These are phyloP conservation scores for Sungouiozyma intestinalis DNA, from an alignment of 805 yeast species.

Conservation along the genomic window DNA sequence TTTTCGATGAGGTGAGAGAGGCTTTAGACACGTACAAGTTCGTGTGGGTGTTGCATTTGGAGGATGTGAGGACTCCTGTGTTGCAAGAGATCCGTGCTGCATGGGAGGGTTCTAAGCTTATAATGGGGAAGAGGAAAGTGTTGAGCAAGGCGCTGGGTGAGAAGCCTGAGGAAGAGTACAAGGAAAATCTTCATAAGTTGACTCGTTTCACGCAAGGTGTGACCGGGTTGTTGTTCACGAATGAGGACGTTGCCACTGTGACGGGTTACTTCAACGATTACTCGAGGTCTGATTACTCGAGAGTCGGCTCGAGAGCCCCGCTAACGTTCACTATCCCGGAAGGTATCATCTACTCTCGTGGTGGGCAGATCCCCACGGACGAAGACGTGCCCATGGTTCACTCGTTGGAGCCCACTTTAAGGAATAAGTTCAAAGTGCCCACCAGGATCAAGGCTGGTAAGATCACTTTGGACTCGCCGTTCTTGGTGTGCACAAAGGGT, in stretches of 20 bases:
- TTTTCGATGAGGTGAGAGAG: conserved; percentile 82
- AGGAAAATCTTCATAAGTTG: conserved; percentile 68
- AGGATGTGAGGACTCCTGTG: conserved; percentile 92
- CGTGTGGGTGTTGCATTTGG: conserved; percentile 77
- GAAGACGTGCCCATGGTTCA: conserved; percentile 97
- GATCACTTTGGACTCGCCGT: conserved; percentile 64
- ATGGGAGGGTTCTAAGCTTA: conserved; percentile 83
- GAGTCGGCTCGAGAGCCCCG: conserved; percentile 82
- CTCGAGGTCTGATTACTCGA: conserved; percentile 69
- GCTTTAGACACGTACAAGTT: conserved; percentile 68
- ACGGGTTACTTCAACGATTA: conserved; percentile 74
- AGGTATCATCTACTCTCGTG: conserved; percentile 89
- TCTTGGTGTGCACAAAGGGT: conserved; percentile 69
- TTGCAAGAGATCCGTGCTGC: conserved; percentile 85
- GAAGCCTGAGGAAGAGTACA: conserved; percentile 80
- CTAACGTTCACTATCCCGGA: conserved; percentile 76
- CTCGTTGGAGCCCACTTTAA: conserved; percentile 84
- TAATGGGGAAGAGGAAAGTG: conserved; percentile 89
- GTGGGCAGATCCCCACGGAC: conserved; percentile 80
- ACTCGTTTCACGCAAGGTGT: conserved; percentile 60
- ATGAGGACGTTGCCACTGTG: conserved; percentile 85
- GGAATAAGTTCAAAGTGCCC: conserved; percentile 84
- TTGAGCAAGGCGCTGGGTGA: conserved; percentile 88
- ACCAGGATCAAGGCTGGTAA: conserved; percentile 86
- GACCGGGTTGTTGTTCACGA: conserved; percentile 79